phyloP scores from a whole-genome alignment of 2,329 filamentous ascomycete species.

The Neofusicoccum cordaticola region DNA sequence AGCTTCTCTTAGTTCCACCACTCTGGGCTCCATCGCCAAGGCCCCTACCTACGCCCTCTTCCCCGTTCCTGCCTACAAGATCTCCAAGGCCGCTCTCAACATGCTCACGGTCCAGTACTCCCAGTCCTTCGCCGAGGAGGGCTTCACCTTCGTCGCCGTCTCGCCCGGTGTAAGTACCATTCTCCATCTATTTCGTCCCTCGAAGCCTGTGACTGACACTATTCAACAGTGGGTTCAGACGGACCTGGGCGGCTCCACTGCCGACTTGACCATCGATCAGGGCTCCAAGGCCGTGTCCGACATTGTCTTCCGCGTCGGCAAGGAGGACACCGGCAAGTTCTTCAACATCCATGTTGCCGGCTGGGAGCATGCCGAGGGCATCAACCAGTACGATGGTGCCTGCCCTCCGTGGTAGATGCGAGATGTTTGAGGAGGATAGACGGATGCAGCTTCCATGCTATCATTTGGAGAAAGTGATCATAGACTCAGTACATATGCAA shows the following conservation, averaged over 20 bases:
- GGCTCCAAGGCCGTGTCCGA: conserved; percentile 39
- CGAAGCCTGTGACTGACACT: neutral
- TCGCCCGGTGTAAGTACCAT: conserved; percentile 44
- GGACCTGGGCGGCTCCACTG: conserved; percentile 40
- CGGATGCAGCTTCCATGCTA: too few relatives aligned
- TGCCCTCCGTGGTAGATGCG: neutral
- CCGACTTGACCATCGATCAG: conserved; percentile 42
- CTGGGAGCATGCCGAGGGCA: conserved; percentile 28
- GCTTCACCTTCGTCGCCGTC: conserved; percentile 44
- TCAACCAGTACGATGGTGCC: neutral
- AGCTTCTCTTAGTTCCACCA: conserved; percentile 34
- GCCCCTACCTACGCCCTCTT: conserved; percentile 22
- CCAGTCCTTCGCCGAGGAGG: conserved; percentile 34
- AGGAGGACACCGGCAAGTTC: conserved; percentile 50
- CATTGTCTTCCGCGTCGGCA: conserved; percentile 44
- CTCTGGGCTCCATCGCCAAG: conserved; percentile 42
- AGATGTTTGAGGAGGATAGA: too few relatives aligned
- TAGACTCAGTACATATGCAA: too few relatives aligned
- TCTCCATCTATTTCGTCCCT: neutral
- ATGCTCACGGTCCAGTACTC: conserved; percentile 46
- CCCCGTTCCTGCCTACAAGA: conserved; percentile 40
- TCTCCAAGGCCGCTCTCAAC: conserved; percentile 32
- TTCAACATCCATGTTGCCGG: conserved; percentile 40
- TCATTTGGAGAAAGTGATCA: too few relatives aligned
- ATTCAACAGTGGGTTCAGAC: conserved; percentile 45